Evolutionary conservation across 1,284 basidiomycete genomes (phyloP).

Genomic region (Microbotryum lychnidis-dioicae): DNA sequence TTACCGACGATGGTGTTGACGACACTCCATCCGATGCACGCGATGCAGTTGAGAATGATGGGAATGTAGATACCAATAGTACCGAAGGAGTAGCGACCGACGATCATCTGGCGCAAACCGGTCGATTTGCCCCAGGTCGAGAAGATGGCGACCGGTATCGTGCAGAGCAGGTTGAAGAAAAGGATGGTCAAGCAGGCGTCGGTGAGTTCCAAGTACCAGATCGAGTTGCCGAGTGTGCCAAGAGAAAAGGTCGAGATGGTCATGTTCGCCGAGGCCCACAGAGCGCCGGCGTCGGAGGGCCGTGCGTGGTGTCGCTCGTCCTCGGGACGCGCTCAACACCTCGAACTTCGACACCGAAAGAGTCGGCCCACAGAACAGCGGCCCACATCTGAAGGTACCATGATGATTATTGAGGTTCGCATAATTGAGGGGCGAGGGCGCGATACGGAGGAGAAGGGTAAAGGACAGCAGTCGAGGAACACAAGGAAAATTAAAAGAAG

Average conservation of each 20-base stretch:
- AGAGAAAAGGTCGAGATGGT: conserved; percentile 56
- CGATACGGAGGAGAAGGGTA: too few species aligned
- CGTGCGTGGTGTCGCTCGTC: conserved; percentile 19
- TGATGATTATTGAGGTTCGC: not conserved
- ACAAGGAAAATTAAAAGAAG: too few species aligned
- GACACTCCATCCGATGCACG: conserved; percentile 29
- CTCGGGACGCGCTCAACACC: conserved; percentile 28
- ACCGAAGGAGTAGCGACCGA: conserved; percentile 43
- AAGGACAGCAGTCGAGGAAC: too few species aligned
- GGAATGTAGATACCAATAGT: conserved; percentile 32
- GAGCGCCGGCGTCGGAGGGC: conserved; percentile 11
- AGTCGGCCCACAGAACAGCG: conserved; percentile 18
- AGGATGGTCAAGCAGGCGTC: conserved; percentile 66
- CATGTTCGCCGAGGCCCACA: conserved; percentile 23
- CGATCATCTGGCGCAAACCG: conserved; percentile 48
- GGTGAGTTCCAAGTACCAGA: conserved; percentile 46
- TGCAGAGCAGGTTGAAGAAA: conserved; percentile 57
- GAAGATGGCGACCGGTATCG: conserved; percentile 40
- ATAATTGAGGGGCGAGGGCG: too few species aligned
- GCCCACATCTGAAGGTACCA: conserved; percentile 21
- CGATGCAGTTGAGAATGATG: conserved; percentile 30
- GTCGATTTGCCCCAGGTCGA: conserved; percentile 72
- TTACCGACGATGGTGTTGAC: conserved; percentile 43
- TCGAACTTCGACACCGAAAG: conserved; percentile 28
- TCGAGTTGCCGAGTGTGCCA: conserved; percentile 60